Evolutionary conservation across 441 rosid species (phyloP).

Genomic region (Erysimum cheiri): DNA sequence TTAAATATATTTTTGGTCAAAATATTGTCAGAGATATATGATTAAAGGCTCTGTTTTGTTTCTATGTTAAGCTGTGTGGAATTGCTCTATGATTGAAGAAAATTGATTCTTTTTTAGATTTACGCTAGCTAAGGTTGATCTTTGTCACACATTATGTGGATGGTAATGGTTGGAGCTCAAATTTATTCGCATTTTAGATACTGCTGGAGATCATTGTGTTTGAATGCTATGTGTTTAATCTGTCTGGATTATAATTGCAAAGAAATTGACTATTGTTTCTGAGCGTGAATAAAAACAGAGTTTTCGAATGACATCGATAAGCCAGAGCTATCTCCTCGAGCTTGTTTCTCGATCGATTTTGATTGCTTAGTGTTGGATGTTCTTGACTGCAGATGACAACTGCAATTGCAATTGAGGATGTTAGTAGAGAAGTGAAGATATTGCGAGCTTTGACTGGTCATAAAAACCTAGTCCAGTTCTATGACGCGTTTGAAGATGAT

Average conservation of each 20-base stretch:
- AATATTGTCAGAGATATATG: background rate
- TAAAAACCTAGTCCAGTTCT: constrained; percentile 77
- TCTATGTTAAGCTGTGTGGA: background rate
- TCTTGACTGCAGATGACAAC: constrained; percentile 75
- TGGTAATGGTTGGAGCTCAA: background rate
- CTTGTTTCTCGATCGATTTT: background rate
- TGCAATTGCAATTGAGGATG: constrained; percentile 89
- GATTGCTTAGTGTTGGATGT: constrained; percentile 6
- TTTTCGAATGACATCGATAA: background rate
- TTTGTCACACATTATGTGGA: background rate
- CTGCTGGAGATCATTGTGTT: background rate
- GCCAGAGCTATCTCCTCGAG: background rate
- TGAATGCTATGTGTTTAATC: background rate
- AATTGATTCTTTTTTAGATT: background rate
- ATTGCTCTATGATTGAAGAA: background rate
- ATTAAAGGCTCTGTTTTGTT: constrained; percentile 25
- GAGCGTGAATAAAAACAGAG: constrained; percentile 8
- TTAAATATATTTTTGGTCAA: background rate
- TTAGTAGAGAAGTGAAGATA: constrained; percentile 90
- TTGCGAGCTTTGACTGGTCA: constrained; percentile 81
- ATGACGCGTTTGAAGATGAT: constrained; percentile 86
- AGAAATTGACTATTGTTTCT: background rate
- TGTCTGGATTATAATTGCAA: background rate
- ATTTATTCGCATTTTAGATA: background rate
- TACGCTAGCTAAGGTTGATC: background rate